Percentiles rank a stretch among this genome's conserved stretches.
Evolutionary conservation across 1,284 basidiomycete genomes (phyloP).

Genomic region (Malassezia caprae): DNA sequence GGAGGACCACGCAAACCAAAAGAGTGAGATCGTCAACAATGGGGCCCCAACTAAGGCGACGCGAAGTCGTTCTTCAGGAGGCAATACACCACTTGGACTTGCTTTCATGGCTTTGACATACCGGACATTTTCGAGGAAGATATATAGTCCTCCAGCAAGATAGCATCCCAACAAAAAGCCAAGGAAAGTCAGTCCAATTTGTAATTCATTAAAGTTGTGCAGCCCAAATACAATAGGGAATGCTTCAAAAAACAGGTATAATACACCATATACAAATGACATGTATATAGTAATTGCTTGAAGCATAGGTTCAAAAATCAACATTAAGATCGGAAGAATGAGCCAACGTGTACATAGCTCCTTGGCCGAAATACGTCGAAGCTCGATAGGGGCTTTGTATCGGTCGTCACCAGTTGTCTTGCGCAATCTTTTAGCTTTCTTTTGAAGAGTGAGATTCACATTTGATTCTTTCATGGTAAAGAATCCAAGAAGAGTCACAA

Average conservation of each 20-base stretch:
- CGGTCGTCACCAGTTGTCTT: slow-evolving; percentile 58
- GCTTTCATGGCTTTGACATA: slow-evolving; percentile 28
- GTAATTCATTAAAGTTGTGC: slow-evolving; percentile 37
- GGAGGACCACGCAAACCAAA: slow-evolving; percentile 46
- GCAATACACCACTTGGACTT: slow-evolving; percentile 17
- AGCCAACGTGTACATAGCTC: slow-evolving; percentile 55
- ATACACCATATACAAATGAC: slow-evolving; percentile 60
- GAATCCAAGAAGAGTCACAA: slow-evolving; percentile 54
- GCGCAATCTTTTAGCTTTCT: slow-evolving; percentile 54
- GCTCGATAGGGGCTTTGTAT: slow-evolving; percentile 50
- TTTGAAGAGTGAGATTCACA: slow-evolving; percentile 53
- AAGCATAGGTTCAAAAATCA: slow-evolving; percentile 68
- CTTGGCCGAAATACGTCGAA: slow-evolving; percentile 43
- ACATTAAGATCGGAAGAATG: slow-evolving; percentile 53
- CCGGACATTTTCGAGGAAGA: slow-evolving; percentile 19
- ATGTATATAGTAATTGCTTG: slow-evolving; percentile 62
- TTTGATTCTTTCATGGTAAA: slow-evolving; percentile 69
- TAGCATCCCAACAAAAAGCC: slow-evolving; percentile 40
- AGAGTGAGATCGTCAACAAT: slow-evolving; percentile 48
- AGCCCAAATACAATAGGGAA: slow-evolving; percentile 46
- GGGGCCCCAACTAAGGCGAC: slow-evolving; percentile 43
- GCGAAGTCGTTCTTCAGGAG: slow-evolving; percentile 41
- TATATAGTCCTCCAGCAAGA: slow-evolving; percentile 23
- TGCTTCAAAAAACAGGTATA: slow-evolving; percentile 40
- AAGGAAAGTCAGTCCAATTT: slow-evolving; percentile 46